Conservation (phyloP, 441 rosid species). For the Biscutella laevigata region DNA sequence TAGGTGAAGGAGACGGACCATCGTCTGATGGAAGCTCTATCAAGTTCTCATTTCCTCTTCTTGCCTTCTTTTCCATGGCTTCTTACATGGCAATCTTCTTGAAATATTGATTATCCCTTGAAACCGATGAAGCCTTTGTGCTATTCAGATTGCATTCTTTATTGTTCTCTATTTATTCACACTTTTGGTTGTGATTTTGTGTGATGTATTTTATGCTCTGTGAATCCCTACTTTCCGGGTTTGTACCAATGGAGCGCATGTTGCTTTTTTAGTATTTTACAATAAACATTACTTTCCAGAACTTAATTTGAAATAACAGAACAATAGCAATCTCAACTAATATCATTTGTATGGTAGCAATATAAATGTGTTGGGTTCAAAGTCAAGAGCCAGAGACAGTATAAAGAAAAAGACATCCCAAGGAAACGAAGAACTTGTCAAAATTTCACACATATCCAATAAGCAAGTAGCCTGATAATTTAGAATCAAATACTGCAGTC, state of each 20-base stretch:
- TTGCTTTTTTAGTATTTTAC: slow-evolving; percentile 30
- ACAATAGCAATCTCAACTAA: not conserved
- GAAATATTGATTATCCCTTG: slow-evolving; percentile 19
- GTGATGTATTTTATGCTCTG: not conserved
- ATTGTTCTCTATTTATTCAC: slow-evolving; percentile 4
- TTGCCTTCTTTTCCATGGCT: slow-evolving; percentile 34
- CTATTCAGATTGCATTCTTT: slow-evolving; percentile 12
- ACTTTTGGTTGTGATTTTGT: slow-evolving; percentile 9
- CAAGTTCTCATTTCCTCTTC: slow-evolving; percentile 39
- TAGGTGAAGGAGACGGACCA: slow-evolving; percentile 37
- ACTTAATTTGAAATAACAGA: not conserved
- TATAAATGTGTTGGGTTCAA: not conserved
- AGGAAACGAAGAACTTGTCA: not conserved
- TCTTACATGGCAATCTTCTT: slow-evolving; percentile 30
- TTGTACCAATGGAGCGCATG: slow-evolving; percentile 37
- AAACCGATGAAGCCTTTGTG: slow-evolving; percentile 8
- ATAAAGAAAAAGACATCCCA: not conserved
- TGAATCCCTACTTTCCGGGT: slow-evolving; percentile 4
- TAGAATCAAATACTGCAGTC: no score
- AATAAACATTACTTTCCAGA: slow-evolving; percentile 26
- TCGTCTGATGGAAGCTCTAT: slow-evolving; percentile 44
- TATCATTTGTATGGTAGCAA: not conserved
- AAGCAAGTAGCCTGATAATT: no score
- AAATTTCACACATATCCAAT: not conserved
- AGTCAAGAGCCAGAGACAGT: no score